A percentile compares a stretch with the other conserved stretches of the same genome.
These are phyloP conservation scores for Strobilomyces echinocephalus DNA, from an alignment of 768 basidiomycete species.

Conservation along the genomic window DNA sequence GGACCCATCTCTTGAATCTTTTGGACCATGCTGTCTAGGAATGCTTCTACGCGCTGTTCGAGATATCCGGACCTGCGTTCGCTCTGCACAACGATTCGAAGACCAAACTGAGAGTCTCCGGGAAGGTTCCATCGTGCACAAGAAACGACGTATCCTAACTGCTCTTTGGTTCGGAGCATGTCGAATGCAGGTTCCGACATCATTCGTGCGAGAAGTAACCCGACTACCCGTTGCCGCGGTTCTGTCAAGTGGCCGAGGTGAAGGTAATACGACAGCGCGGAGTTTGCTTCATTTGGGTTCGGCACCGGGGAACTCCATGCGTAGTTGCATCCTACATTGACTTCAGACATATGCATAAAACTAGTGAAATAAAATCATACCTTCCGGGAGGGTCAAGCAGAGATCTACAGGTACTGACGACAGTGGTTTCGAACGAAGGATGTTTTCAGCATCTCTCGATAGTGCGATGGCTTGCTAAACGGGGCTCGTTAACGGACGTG, in stretches of 20 bases:
- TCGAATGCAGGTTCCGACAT: conserved; percentile 91
- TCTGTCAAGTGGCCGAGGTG: conserved; percentile 70
- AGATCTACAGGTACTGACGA: conserved; percentile 34
- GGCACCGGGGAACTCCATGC: conserved; percentile 63
- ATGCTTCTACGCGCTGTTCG: conserved; percentile 84
- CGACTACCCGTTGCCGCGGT: conserved; percentile 57
- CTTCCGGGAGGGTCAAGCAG: conserved; percentile 63
- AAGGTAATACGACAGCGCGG: conserved; percentile 78
- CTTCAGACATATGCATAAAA: conserved; percentile 8
- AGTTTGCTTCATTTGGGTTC: conserved; percentile 85
- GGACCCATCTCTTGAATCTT: conserved; percentile 64
- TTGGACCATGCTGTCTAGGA: conserved; percentile 69
- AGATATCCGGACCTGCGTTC: conserved; percentile 76
- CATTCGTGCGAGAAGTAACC: conserved; percentile 75
- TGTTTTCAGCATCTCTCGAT: conserved; percentile 64
- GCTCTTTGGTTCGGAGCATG: conserved; percentile 86
- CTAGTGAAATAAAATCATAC: conserved; percentile 35
- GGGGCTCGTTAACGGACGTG: not conserved
- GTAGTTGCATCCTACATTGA: conserved; percentile 57
- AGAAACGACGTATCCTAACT: conserved; percentile 89
- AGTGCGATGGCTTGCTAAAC: conserved; percentile 72
- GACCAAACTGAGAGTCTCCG: conserved; percentile 67
- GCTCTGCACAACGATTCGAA: conserved; percentile 84
- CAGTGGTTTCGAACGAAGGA: conserved; percentile 53
- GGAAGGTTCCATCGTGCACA: conserved; percentile 51